Base-by-base conservation (phyloP, 2,329 filamentous ascomycete genomes). In the Sporothrix variecibatus region DNA sequence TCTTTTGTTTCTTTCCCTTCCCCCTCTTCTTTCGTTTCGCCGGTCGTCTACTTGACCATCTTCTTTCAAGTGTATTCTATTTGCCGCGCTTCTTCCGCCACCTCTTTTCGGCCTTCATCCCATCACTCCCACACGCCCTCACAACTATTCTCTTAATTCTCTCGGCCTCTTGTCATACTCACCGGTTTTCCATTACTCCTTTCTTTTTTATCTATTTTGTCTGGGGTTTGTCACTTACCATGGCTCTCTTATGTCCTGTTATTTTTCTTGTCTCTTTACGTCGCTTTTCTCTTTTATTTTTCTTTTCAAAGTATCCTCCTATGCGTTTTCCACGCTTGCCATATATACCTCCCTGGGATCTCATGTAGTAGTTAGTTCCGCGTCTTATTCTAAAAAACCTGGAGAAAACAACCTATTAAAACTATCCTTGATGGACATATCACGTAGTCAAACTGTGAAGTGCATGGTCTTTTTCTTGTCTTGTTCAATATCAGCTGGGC, bases 301-400 rank as follows among this genome's bases (percentile, higher is more conserved):
- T 20, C 9, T 69, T 38, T 58, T 12, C 3, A 28, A 49, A 56
- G 40, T 26, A 38, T 40, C n/a, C 49, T 71, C 58, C 65, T 28
- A 17, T 28, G 58, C 60, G 34, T 65, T 51, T 28, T 46, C 56
- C 65, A 60, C 43, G 23, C 62, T 15, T 58, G 40, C 56, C 34
- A 72, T 74, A 72, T 72, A 72, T 74, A 72, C 70, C 73, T 74
- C 46, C 26, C 40, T 60, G 72, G 72, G 58, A 67, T 51, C 62
- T 69, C 34, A 46, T 69, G 68, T 69, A 64, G 64, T 67, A 69
- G 62, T 58, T 70, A 51, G 46, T 69, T 69, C 67, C 56, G 53
- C 20, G 53, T 34, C 38, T 71, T 58, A 20, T 60, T 46, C 4
- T 67, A 23, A 68, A 68, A 70, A 56, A 40, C 49, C 51, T 43